Evolutionary conservation across 257 asterid species (phyloP).

Genomic region (Cordia subcordata): DNA sequence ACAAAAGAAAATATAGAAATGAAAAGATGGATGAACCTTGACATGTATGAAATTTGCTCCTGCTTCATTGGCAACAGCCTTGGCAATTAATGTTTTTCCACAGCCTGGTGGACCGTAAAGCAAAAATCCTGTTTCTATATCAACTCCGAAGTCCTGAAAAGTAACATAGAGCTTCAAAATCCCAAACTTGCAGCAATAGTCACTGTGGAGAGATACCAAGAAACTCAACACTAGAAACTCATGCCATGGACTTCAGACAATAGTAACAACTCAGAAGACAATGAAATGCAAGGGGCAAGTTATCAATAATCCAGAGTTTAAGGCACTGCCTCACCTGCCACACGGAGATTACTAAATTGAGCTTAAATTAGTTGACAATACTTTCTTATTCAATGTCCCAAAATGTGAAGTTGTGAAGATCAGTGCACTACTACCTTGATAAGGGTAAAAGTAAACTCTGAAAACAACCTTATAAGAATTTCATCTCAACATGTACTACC

Average conservation of each 20-base stretch:
- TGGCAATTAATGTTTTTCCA: slow-evolving; percentile 92
- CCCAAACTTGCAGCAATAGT: background rate
- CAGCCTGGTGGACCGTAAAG: slow-evolving; percentile 99
- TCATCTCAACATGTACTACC: too few relatives aligned
- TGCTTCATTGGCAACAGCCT: slow-evolving; percentile 93
- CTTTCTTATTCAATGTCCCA: too few relatives aligned
- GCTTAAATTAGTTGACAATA: too few relatives aligned
- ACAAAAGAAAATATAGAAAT: background rate
- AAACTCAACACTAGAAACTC: too few relatives aligned
- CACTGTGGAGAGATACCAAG: background rate
- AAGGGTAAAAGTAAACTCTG: too few relatives aligned
- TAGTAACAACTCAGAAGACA: background rate
- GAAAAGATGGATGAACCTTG: slow-evolving; percentile 43
- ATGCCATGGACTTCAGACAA: background rate
- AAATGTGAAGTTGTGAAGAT: too few relatives aligned
- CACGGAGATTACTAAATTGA: background rate
- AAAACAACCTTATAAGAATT: too few relatives aligned
- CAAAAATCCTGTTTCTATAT: slow-evolving; percentile 71
- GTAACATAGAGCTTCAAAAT: background rate
- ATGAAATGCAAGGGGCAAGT: background rate
- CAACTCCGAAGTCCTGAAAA: slow-evolving; percentile 61
- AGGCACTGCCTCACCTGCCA: too few relatives aligned
- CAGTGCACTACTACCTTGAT: too few relatives aligned
- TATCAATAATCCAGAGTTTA: too few relatives aligned
- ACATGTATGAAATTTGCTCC: slow-evolving; percentile 90